These are phyloP conservation scores for Smithsoniella earleae DNA, from an alignment of 163 green algal species.

Conservation along the genomic window DNA sequence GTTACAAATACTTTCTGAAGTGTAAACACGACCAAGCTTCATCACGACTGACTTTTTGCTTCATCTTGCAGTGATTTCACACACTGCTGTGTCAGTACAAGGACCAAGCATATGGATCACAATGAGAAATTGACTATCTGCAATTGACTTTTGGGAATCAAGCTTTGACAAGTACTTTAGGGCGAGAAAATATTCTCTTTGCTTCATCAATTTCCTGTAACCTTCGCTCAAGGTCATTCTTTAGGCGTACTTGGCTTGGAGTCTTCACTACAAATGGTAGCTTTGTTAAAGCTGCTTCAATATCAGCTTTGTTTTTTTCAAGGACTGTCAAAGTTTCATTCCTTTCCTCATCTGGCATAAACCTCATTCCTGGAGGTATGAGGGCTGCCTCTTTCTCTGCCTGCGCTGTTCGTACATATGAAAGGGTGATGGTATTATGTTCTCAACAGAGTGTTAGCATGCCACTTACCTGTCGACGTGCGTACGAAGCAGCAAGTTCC, in stretches of 20 bases:
- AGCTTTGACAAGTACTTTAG: slow-evolving; percentile 45
- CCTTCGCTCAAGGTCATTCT: slow-evolving; percentile 52
- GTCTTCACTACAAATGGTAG: slow-evolving; percentile 55
- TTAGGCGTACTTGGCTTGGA: slow-evolving; percentile 43
- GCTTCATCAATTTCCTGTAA: slow-evolving; percentile 53
- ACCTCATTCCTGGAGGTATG: slow-evolving; percentile 49
- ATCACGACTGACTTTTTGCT: too few relatives aligned
- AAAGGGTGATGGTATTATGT: neutral
- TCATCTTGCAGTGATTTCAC: too few relatives aligned
- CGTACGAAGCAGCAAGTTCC: slow-evolving; percentile 39
- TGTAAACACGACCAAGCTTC: too few relatives aligned
- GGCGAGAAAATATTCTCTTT: slow-evolving; percentile 44
- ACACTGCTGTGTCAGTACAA: too few relatives aligned
- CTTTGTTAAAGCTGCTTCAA: slow-evolving; percentile 37
- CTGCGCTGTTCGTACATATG: slow-evolving; percentile 35
- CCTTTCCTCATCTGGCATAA: slow-evolving; percentile 53
- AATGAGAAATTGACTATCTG: too few relatives aligned
- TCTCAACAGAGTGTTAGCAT: neutral
- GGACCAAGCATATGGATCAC: too few relatives aligned
- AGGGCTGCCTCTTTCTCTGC: slow-evolving; percentile 43
- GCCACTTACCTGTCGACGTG: slow-evolving; percentile 1
- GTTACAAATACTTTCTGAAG: too few relatives aligned
- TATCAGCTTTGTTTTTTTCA: slow-evolving; percentile 43
- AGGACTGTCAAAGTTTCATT: slow-evolving; percentile 48
- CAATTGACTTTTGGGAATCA: neutral